These are phyloP conservation scores for Yarrowia porcina DNA, from an alignment of 805 yeast genomes.

Conservation along the genomic window DNA sequence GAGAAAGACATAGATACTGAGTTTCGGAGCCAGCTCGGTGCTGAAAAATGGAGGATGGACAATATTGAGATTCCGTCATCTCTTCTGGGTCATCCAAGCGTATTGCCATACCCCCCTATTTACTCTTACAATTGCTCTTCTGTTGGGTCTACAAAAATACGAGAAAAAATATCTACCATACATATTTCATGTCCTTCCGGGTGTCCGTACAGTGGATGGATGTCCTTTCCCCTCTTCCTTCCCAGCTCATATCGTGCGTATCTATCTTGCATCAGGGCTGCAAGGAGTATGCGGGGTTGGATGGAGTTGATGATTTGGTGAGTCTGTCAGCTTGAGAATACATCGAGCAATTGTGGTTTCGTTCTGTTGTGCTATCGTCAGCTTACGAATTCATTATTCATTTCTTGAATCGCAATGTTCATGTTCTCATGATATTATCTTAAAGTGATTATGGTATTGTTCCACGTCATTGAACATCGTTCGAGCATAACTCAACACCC, in stretches of 20 bases:
- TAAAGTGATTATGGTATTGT: no score
- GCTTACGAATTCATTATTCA: no score
- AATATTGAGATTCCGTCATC: no score
- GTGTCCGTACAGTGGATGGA: slow-evolving; percentile 1
- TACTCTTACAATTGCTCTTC: background rate
- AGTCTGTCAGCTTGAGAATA: background rate
- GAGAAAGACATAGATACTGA: background rate
- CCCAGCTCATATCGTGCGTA: background rate
- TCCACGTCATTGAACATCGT: background rate
- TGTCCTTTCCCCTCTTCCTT: background rate
- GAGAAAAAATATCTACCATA: background rate
- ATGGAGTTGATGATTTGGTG: background rate
- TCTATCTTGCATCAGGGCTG: background rate
- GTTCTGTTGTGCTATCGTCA: no score
- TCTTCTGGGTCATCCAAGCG: no score
- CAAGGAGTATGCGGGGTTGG: background rate
- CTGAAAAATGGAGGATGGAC: background rate
- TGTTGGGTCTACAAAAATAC: background rate
- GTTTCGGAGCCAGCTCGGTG: background rate
- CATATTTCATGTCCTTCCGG: slow-evolving; percentile 9
- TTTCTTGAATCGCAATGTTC: no score
- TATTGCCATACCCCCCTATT: background rate
- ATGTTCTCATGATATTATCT: no score
- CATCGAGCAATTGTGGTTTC: no score
- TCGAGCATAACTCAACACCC: background rate